phyloP scores from a whole-genome alignment of 2,329 filamentous ascomycete species.

The Microsporum audouinii region DNA sequence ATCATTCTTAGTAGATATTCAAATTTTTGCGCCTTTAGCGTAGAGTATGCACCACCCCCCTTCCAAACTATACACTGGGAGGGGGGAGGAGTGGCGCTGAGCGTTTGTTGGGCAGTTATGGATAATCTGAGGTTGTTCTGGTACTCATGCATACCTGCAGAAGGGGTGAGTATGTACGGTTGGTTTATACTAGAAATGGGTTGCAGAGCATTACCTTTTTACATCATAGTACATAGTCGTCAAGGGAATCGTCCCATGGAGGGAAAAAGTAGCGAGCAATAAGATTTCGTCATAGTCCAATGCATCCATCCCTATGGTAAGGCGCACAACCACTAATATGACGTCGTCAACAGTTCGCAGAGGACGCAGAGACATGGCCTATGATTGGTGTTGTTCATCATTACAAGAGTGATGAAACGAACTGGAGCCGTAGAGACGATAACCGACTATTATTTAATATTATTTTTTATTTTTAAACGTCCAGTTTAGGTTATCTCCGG shows the following conservation, averaged over 20 bases:
- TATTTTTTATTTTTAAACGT: background rate
- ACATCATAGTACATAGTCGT: background rate
- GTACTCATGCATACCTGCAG: background rate
- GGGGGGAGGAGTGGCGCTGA: background rate
- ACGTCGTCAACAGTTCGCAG: background rate
- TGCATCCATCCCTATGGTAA: background rate
- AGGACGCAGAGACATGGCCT: background rate
- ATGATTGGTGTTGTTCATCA: background rate
- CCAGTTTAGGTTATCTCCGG: conserved; percentile 18
- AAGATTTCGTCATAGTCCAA: background rate
- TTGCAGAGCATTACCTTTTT: background rate
- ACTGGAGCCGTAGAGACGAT: too few relatives aligned
- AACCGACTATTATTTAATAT: background rate
- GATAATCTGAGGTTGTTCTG: background rate
- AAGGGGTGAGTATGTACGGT: background rate
- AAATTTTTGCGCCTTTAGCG: background rate
- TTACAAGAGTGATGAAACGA: background rate
- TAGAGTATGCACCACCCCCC: background rate
- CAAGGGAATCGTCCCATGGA: background rate
- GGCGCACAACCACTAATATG: background rate
- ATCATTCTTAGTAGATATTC: background rate
- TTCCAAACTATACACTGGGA: background rate
- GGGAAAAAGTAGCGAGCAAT: conserved; percentile 1
- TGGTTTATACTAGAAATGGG: background rate
- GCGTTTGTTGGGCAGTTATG: background rate